Evolutionary conservation across 495 filamentous ascomycete genomes (phyloP), one percentile per base, ranked within the genome.

Genomic region (Hypoxylon subgilvum): DNA sequence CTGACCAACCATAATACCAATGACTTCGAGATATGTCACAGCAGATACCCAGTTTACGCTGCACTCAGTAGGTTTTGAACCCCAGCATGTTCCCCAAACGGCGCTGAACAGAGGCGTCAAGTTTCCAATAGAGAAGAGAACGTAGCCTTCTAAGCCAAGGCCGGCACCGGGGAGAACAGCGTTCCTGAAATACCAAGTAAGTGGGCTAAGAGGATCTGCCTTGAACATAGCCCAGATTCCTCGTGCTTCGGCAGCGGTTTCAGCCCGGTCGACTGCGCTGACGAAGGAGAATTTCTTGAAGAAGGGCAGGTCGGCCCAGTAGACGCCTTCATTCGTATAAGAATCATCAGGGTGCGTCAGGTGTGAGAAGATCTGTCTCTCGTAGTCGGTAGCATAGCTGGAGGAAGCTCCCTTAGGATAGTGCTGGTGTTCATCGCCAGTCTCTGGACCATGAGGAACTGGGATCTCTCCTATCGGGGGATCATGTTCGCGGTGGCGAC

Each of bases 81-180:
- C 77, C 92, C 92, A 96, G 79, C 92, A 96, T 2, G 61, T 47
- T 2, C 83, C 79, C 79, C 91, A 96, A 12, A 82, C 76, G 4
- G 79, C 73, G 52, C 84, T 63, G 63, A 95, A 90, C 2, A 96
- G 77, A 3, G 91, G 88, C 63, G 84, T 84, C 49, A 96, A 69
- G 71, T 93, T 95, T 65, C 91, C 91, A 59, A 96, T 96, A 49
- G 91, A 95, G 82, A 96, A 96, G 23, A 96, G 82, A 31, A 96
- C 91, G 73, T 96, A 96, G 66, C 90, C 91, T 80, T 96, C 92
- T 16, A 96, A 80, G 65, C 88, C 84, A 21, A 96, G 81, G 72
- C 92, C 92, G 57, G 89, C 89, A 73, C 92, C 92, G 40, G 91
- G 91, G 28, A 96, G 79, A 34, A 96, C 86, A 76, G 91, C 90